These are phyloP conservation scores for Chlorociboria aeruginascens DNA, from an alignment of 495 filamentous ascomycete genomes.

Conservation along the genomic window DNA sequence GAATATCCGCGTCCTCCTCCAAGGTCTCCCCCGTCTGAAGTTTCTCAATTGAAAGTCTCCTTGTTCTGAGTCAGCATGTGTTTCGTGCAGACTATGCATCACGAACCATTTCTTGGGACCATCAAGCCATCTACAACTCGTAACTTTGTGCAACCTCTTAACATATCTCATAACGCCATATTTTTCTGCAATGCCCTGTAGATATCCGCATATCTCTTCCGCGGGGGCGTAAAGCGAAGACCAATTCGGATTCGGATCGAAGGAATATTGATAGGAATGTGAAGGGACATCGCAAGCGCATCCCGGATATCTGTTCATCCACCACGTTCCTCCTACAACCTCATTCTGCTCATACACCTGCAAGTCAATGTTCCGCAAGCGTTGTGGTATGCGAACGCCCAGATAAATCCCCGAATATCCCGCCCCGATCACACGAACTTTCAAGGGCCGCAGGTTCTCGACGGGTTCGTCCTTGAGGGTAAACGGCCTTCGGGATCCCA, in stretches of 20 bases:
- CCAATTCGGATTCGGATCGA: constrained; percentile 56
- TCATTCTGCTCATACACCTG: constrained; percentile 64
- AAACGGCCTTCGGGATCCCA: constrained; percentile 15
- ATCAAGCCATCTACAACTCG: constrained; percentile 37
- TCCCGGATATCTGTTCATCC: constrained; percentile 56
- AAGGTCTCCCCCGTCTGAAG: constrained; percentile 9
- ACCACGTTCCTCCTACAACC: constrained; percentile 59
- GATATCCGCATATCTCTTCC: constrained; percentile 53
- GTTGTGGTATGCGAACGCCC: constrained; percentile 23
- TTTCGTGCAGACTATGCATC: constrained; percentile 30
- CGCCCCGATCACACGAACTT: constrained; percentile 35
- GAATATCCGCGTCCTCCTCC: constrained; percentile 13
- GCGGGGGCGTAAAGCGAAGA: constrained; percentile 51
- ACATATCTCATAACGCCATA: constrained; percentile 47
- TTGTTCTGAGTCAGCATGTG: constrained; percentile 29
- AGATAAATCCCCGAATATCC: constrained; percentile 37
- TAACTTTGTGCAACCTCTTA: constrained; percentile 32
- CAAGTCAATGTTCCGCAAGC: constrained; percentile 28
- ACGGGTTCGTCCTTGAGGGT: constrained; percentile 28
- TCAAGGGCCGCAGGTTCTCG: constrained; percentile 33
- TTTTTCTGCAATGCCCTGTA: constrained; percentile 46
- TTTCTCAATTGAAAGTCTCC: constrained; percentile 26
- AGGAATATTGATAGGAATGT: constrained; percentile 57
- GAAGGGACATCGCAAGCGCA: constrained; percentile 45
- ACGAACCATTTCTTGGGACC: constrained; percentile 37